Percentiles rank a stretch among this genome's conserved stretches.
Conservation (phyloP, 148 eudicot genomes). For the Nepenthes mirabilis region DNA sequence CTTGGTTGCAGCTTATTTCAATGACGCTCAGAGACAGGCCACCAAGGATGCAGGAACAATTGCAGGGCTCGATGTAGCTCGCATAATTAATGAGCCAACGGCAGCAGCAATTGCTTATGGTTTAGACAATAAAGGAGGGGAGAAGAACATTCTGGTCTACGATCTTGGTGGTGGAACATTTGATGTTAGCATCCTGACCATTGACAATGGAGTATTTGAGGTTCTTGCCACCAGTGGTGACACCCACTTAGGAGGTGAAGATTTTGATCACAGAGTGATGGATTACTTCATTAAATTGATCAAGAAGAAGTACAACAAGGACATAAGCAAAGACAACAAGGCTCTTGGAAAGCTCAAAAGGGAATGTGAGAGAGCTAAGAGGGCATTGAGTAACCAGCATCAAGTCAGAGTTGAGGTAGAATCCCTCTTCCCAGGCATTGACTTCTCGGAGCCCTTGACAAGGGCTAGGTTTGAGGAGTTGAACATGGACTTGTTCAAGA, state of each 20-base stretch:
- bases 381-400: constrained; percentile 41
- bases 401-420: constrained; percentile 38
- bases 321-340: constrained; percentile 36
- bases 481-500: constrained; percentile 42
- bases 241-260: constrained; percentile 50
- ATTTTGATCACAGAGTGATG: constrained; percentile 41
- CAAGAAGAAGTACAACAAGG: constrained; percentile 35
- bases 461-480: constrained; percentile 41
- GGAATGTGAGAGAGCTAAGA: constrained; percentile 42
- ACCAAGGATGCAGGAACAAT: constrained; percentile 42
- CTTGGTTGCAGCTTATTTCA: constrained; percentile 29
- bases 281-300: constrained; percentile 40
- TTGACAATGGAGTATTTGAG: constrained; percentile 40
- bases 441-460: constrained; percentile 40
- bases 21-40: constrained; percentile 44
- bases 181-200: constrained; percentile 31
- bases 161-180: constrained; percentile 48
- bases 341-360: constrained; percentile 35
- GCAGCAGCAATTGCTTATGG: constrained; percentile 45
- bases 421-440: constrained; percentile 26
- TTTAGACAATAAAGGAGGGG: constrained; percentile 29
- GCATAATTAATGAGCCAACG: constrained; percentile 38
- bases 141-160: constrained; percentile 36
- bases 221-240: constrained; percentile 45
- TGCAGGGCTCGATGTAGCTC: constrained; percentile 35